phyloP scores from a whole-genome alignment of 1,139 yeast species.

The Nematodospora anomalae region DNA sequence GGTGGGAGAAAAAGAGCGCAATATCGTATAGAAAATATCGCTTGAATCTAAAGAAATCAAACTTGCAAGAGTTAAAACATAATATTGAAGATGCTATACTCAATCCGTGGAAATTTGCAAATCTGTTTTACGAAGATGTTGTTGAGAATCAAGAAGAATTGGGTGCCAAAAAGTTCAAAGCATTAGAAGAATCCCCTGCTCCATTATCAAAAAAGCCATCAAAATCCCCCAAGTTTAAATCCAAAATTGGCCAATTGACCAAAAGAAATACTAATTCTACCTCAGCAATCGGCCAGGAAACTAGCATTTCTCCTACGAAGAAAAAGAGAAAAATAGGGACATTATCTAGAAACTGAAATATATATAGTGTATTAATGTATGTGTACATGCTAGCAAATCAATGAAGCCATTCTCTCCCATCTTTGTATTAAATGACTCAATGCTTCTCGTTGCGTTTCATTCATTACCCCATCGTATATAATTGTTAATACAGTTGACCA shows the following conservation, averaged over 20 bases:
- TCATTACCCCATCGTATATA: constrained; percentile 43
- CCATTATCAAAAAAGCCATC: constrained; percentile 13
- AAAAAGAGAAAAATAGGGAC: constrained; percentile 16
- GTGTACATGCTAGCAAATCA: constrained; percentile 1
- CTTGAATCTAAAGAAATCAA: constrained; percentile 5
- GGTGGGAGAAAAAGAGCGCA: constrained; percentile 18
- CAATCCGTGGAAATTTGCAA: constrained; percentile 14
- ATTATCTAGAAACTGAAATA: constrained; percentile 7
- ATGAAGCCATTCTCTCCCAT: constrained; percentile 35
- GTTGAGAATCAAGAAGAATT: constrained; percentile 6
- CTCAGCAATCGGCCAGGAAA: neutral
- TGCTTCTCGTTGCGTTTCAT: constrained; percentile 37
- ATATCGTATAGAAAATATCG: constrained; percentile 9
- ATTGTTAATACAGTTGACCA: constrained; percentile 50
- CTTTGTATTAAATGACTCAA: constrained; percentile 35
- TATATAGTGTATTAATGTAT: constrained; percentile 4
- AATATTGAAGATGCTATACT: constrained; percentile 9
- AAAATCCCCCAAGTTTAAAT: neutral
- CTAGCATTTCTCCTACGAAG: constrained; percentile 9
- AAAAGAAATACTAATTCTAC: constrained; percentile 1
- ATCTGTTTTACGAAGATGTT: constrained; percentile 8
- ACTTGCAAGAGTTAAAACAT: constrained; percentile 6
- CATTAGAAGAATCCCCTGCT: constrained; percentile 4
- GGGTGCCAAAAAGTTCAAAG: constrained; percentile 8
- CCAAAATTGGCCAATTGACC: constrained; percentile 9